phyloP scores from a whole-genome alignment of 768 basidiomycete species.

The Galerina marginata region DNA sequence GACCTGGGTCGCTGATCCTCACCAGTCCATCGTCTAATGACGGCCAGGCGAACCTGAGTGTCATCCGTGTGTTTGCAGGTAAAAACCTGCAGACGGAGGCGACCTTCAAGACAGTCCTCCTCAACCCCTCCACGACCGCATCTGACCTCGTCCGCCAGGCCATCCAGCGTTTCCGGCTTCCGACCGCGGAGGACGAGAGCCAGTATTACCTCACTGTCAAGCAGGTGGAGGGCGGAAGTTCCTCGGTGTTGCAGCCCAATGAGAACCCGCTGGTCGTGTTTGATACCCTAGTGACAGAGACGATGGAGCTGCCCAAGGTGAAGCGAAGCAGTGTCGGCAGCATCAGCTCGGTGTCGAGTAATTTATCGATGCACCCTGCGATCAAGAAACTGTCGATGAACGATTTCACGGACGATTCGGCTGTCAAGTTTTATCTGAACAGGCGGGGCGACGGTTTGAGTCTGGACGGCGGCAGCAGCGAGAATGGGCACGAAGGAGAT shows the following conservation, averaged over 20 bases:
- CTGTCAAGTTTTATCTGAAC: conserved; percentile 96
- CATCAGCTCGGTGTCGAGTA: conserved; percentile 92
- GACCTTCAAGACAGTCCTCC: conserved; percentile 96
- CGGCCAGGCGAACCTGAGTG: conserved; percentile 81
- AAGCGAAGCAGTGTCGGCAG: conserved; percentile 94
- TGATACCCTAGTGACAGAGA: conserved; percentile 81
- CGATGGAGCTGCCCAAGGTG: conserved; percentile 83
- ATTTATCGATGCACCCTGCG: conserved; percentile 93
- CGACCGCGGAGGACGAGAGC: conserved; percentile 59
- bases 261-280: conserved; percentile 92
- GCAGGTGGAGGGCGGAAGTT: conserved; percentile 88
- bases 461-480: conserved; percentile 40
- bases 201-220: conserved; percentile 93
- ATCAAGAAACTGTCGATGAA: conserved; percentile 95
- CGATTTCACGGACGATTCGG: conserved; percentile 96
- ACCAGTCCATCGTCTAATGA: conserved; percentile 60
- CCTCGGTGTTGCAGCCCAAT: conserved; percentile 68
- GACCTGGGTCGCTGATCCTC: conserved; percentile 81
- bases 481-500: conserved; percentile 46
- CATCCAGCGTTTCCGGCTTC: conserved; percentile 90
- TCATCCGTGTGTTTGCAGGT: conserved; percentile 96
- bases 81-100: conserved; percentile 90
- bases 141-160: conserved; percentile 89
- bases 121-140: conserved; percentile 86
- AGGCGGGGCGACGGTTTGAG: conserved; percentile 48